A percentile compares a stretch with the other conserved stretches of the same genome.
Conservation (phyloP, 2,329 filamentous ascomycete species). For the Sclerotinia nivalis region DNA sequence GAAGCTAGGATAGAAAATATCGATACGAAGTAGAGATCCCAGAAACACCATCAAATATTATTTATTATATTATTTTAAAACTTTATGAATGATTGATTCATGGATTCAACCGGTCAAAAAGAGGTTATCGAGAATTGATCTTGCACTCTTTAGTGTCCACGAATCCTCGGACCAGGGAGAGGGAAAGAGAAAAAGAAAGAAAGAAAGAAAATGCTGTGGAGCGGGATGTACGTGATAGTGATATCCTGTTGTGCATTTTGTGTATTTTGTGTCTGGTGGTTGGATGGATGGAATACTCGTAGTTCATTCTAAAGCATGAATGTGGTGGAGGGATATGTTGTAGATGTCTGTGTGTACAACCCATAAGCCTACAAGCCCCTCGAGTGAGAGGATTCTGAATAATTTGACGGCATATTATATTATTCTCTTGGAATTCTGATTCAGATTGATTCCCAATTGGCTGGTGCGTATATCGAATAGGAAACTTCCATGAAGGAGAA, state of each 20-base stretch:
- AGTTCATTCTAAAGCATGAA: constrained; percentile 15
- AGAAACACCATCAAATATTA: not conserved
- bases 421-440: constrained; percentile 2
- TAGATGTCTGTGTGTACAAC: constrained; percentile 10
- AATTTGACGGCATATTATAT: not conserved
- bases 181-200: not conserved
- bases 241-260: constrained; percentile 9
- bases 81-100: not conserved
- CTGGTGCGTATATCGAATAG: constrained; percentile 1
- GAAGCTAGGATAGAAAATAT: not conserved
- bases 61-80: not conserved
- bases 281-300: constrained; percentile 2
- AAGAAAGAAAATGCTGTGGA: constrained; percentile 3
- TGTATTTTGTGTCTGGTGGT: not conserved
- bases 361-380: not conserved
- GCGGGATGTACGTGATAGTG: constrained; percentile 8
- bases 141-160: not conserved
- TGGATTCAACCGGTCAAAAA: not conserved
- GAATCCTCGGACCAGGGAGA: constrained; percentile 21
- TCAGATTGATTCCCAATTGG: not conserved
- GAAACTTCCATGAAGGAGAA: not conserved
- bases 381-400: constrained; percentile 14
- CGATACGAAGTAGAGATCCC: not conserved
- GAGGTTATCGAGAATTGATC: not conserved
- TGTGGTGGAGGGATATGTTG: not conserved